Conservation (phyloP, 257 asterid genomes). For the Primulina tabacum region DNA sequence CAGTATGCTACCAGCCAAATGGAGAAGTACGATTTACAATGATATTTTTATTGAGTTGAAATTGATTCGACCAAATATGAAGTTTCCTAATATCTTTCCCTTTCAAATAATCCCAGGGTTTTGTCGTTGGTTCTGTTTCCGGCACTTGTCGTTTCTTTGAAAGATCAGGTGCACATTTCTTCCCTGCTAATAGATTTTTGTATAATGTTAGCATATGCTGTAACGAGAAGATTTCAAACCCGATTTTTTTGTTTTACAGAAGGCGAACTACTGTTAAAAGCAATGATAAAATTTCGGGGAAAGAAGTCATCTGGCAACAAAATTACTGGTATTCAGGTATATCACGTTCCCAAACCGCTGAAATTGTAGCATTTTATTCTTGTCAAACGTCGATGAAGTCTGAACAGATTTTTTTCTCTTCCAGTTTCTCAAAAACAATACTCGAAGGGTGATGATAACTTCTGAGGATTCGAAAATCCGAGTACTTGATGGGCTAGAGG, state of each 20-base stretch:
- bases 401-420: conserved; percentile 12
- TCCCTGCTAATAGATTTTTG: not conserved
- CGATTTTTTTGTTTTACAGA: conserved; percentile 28
- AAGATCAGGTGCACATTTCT: conserved; percentile 36
- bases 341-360: conserved; percentile 3
- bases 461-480: conserved; percentile 81
- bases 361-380: not conserved
- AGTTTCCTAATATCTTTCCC: not conserved
- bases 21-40: conserved; percentile 49
- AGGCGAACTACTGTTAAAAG: conserved; percentile 39
- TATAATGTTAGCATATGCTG: not conserved
- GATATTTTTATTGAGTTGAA: not conserved
- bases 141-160: conserved; percentile 78
- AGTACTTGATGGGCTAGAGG: conserved; percentile 68
- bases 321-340: conserved; percentile 92
- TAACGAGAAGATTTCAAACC: conserved; percentile 15
- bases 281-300: conserved; percentile 51
- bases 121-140: conserved; percentile 64
- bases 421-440: conserved; percentile 52
- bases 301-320: conserved; percentile 58
- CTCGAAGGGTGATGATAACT: conserved; percentile 67
- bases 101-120: conserved; percentile 47
- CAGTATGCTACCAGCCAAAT: conserved; percentile 72
- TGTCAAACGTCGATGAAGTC: conserved; percentile 10
- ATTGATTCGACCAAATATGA: not conserved